Evolutionary conservation across 768 basidiomycete species (phyloP), one percentile per base, ranked within the genome.

Genomic region (Crepidotus variabilis): DNA sequence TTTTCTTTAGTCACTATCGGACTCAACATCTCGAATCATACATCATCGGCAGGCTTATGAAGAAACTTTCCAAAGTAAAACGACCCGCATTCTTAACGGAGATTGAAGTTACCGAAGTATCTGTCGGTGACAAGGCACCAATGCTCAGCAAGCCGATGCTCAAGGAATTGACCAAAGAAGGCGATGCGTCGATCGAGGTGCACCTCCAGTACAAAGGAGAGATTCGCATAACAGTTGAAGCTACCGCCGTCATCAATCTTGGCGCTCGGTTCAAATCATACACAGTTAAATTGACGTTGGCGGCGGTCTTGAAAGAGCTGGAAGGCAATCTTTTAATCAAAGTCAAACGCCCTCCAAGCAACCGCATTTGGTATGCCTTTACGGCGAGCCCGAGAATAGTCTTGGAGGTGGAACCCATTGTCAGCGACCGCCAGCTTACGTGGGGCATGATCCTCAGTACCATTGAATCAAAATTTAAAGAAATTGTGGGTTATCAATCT

Each of bases 111-210:
- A 87, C 87, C 34, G 91, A 96, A 60, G 94, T 96, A 50, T 88
- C 90, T 39, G 87, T 97, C 50, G 96, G 96, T 9, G 84, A 85
- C 63, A 85, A 77, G 52, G 80, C 91, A 0, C 93, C 95, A 2
- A 89, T 89, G 60, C 80, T 98, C 60, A 92, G 89, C 78, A 96
- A 95, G 61, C 97, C 97, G 2, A 98, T 98, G 96, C 78, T 99
- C 54, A 98, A 98, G 74, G 94, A 98, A 64, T 84, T 98, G 54
- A 96, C 94, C 1, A 86, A 88, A 61, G 94, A 97, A 55, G 97
- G 97, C 16, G 92, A 96, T 61, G 93, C 94, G 0, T 81, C 92
- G 4, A 75, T 98, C 65, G 96, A 98, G 65, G 83, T 95, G 6
- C 87, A 90, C 59, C 71, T 96, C 22, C 78, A 77, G 11, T 95